These are phyloP conservation scores for Bondarzewia mesenterica DNA, from an alignment of 1,284 basidiomycete genomes.

Conservation along the genomic window DNA sequence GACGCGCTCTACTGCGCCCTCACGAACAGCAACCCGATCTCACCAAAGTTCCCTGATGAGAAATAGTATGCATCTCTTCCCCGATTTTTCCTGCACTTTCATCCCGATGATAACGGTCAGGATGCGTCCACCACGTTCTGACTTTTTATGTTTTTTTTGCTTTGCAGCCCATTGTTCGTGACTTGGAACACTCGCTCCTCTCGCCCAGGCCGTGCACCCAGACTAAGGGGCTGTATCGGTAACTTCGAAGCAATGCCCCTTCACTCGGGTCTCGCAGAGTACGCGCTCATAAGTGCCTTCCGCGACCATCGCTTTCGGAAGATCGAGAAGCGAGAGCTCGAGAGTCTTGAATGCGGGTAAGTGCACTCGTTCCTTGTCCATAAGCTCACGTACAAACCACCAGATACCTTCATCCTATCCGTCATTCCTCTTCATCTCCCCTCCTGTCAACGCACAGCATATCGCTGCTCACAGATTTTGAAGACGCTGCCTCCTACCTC, in stretches of 20 bases:
- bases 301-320: conserved; percentile 61
- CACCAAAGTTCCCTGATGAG: conserved; percentile 55
- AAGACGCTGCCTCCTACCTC: conserved; percentile 77
- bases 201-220: conserved; percentile 48
- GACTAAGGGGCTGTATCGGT: conserved; percentile 91
- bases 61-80: conserved; percentile 50
- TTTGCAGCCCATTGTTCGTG: conserved; percentile 84
- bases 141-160: conserved; percentile 5
- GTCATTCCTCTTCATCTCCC: conserved; percentile 2
- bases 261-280: conserved; percentile 76
- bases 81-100: background rate
- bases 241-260: conserved; percentile 81
- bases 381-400: background rate
- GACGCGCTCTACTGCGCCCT: conserved; percentile 72
- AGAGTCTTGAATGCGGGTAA: conserved; percentile 79
- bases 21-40: conserved; percentile 42
- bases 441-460: conserved; percentile 40
- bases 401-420: background rate
- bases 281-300: conserved; percentile 83
- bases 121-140: background rate
- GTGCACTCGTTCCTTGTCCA: conserved; percentile 22
- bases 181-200: conserved; percentile 83
- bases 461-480: conserved; percentile 90
- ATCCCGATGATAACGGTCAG: too few relatives aligned
- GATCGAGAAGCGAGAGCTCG: conserved; percentile 73